Conservation (phyloP, 2,329 filamentous ascomycete species). For the Fusarium nematophilum region DNA sequence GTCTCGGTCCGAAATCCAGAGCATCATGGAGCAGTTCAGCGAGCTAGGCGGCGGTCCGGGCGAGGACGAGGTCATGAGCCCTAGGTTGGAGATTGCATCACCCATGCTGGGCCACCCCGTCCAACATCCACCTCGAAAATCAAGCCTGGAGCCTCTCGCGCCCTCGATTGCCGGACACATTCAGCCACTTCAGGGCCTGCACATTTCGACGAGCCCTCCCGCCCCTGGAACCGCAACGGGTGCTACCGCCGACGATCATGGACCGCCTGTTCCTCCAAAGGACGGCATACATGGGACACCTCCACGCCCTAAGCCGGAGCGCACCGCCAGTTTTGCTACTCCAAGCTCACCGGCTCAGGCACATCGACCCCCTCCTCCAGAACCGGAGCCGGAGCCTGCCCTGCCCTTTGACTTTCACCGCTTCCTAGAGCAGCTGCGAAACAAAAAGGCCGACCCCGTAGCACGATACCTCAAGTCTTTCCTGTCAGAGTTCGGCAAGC, state of each 20-base stretch:
- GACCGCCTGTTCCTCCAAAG: constrained; percentile 70
- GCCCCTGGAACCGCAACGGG: constrained; percentile 52
- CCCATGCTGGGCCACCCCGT: constrained; percentile 75
- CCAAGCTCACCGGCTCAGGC: constrained; percentile 63
- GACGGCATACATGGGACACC: constrained; percentile 61
- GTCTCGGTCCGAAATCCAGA: constrained; percentile 89
- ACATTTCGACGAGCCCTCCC: constrained; percentile 54
- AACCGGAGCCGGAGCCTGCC: constrained; percentile 81
- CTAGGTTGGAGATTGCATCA: constrained; percentile 83
- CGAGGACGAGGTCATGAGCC: constrained; percentile 91
- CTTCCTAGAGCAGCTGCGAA: constrained; percentile 93
- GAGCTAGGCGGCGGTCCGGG: constrained; percentile 77
- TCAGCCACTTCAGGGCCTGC: constrained; percentile 58
- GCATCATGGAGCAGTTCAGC: constrained; percentile 96
- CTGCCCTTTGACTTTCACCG: constrained; percentile 97
- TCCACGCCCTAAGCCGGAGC: constrained; percentile 54
- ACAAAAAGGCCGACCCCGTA: constrained; percentile 97
- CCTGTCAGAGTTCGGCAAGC: constrained; percentile 92
- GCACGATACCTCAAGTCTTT: constrained; percentile 97
- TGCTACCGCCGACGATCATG: constrained; percentile 57
- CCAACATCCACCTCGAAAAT: constrained; percentile 83
- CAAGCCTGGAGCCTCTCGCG: constrained; percentile 82
- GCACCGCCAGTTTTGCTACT: constrained; percentile 43
- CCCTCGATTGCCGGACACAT: constrained; percentile 61
- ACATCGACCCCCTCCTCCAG: constrained; percentile 75